Evolutionary conservation across 495 filamentous ascomycete species (phyloP).

Genomic region (Aspergillus incahuasiensis): DNA sequence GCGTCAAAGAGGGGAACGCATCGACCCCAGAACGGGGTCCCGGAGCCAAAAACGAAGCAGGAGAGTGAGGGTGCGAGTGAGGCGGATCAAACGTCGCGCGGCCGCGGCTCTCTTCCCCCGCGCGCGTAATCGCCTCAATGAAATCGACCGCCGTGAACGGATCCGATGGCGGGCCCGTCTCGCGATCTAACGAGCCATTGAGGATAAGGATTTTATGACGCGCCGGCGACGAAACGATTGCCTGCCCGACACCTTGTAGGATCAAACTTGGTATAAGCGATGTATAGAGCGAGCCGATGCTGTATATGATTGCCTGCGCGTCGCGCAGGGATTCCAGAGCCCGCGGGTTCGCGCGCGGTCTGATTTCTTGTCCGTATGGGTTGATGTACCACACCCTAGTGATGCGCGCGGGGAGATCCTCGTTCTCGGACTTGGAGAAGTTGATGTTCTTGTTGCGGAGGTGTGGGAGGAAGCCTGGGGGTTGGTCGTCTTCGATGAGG

Average conservation of each 20-base stretch:
- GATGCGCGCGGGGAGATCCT: slow-evolving; percentile 72
- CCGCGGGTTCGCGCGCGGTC: slow-evolving; percentile 71
- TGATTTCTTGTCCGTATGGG: slow-evolving; percentile 88
- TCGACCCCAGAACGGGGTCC: not conserved
- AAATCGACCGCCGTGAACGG: slow-evolving; percentile 74
- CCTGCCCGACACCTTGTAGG: slow-evolving; percentile 42
- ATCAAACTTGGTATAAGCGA: slow-evolving; percentile 63
- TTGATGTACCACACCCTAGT: slow-evolving; percentile 94
- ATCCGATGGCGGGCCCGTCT: slow-evolving; percentile 62
- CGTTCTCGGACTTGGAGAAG: slow-evolving; percentile 69
- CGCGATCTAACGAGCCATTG: slow-evolving; percentile 77
- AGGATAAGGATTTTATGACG: slow-evolving; percentile 78
- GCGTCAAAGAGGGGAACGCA: not conserved
- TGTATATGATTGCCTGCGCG: slow-evolving; percentile 73
- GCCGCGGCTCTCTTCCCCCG: slow-evolving; percentile 47
- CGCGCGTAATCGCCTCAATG: slow-evolving; percentile 67
- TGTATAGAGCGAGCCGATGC: slow-evolving; percentile 86
- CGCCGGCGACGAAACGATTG: slow-evolving; percentile 37
- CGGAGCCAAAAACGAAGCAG: too few species aligned
- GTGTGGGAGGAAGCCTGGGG: slow-evolving; percentile 76
- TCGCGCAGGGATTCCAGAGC: slow-evolving; percentile 61
- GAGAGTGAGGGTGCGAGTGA: slow-evolving; percentile 6
- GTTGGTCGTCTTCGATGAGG: slow-evolving; percentile 72
- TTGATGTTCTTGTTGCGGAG: slow-evolving; percentile 73
- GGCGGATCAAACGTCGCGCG: slow-evolving; percentile 14